Evolutionary conservation across 106 monocot species (phyloP).

Genomic region (Xerophyta viscosa): DNA sequence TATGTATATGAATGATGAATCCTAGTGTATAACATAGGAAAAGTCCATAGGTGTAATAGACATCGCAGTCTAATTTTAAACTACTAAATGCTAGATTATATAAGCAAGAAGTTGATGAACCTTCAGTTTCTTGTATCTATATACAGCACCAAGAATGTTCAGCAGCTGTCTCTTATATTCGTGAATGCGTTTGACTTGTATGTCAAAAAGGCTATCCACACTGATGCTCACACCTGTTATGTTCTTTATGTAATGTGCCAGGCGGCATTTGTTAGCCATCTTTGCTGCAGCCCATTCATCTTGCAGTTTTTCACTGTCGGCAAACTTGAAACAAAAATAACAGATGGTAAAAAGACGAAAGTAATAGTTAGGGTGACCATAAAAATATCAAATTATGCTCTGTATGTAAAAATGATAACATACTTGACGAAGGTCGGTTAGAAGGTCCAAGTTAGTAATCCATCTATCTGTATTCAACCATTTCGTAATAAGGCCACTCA

Average conservation of each 20-base stretch:
- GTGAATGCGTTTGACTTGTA: slow-evolving; percentile 94
- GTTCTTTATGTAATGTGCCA: slow-evolving; percentile 62
- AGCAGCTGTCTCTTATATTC: slow-evolving; percentile 94
- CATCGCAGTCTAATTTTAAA: no score
- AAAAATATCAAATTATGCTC: no score
- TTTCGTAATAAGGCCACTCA: slow-evolving; percentile 77
- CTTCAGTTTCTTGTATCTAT: slow-evolving; percentile 86
- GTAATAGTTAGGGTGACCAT: background rate
- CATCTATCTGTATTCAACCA: slow-evolving; percentile 91
- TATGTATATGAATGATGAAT: no score
- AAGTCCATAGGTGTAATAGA: no score
- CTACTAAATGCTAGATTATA: no score
- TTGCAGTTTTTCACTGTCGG: slow-evolving; percentile 68
- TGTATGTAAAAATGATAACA: background rate
- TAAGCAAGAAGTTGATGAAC: slow-evolving; percentile 11
- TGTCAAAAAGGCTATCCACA: slow-evolving; percentile 75
- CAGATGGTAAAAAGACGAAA: slow-evolving; percentile 2
- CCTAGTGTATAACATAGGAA: no score
- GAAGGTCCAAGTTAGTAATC: slow-evolving; percentile 83
- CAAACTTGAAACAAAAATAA: slow-evolving; percentile 38
- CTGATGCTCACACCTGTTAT: slow-evolving; percentile 68
- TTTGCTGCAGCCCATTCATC: slow-evolving; percentile 78
- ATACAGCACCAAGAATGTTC: slow-evolving; percentile 74
- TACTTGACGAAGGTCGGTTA: slow-evolving; percentile 74
- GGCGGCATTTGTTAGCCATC: slow-evolving; percentile 55